phyloP scores from a whole-genome alignment of 768 basidiomycete species.

The Naganishia friedmannii region DNA sequence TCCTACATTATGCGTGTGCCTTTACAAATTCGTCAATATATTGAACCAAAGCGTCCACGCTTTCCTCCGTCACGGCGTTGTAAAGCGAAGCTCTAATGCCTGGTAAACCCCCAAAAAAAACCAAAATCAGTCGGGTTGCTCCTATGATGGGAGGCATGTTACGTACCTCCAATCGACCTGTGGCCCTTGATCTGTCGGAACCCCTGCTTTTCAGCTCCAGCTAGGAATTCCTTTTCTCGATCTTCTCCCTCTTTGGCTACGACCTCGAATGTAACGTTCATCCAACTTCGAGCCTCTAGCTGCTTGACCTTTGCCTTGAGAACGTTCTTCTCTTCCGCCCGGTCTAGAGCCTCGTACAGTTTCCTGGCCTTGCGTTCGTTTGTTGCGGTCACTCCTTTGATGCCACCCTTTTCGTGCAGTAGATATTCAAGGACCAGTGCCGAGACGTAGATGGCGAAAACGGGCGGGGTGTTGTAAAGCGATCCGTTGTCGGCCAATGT shows the following conservation, averaged over 20 bases:
- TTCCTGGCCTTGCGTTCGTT: slow-evolving; percentile 73
- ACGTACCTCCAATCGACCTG: slow-evolving; percentile 60
- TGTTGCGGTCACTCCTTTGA: slow-evolving; percentile 63
- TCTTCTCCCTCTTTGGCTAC: slow-evolving; percentile 57
- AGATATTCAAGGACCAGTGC: slow-evolving; percentile 76
- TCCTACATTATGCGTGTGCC: background rate
- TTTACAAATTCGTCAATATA: slow-evolving; percentile 53
- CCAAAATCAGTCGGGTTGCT: background rate
- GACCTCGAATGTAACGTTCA: slow-evolving; percentile 87
- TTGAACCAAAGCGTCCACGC: slow-evolving; percentile 58
- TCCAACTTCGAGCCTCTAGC: slow-evolving; percentile 78
- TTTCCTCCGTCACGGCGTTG: slow-evolving; percentile 77
- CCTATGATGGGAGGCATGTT: background rate
- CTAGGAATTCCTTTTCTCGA: slow-evolving; percentile 67
- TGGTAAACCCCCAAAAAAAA: slow-evolving; percentile 36
- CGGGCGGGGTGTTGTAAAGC: slow-evolving; percentile 89
- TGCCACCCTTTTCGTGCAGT: slow-evolving; percentile 61
- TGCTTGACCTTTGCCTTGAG: slow-evolving; percentile 67
- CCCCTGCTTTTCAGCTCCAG: slow-evolving; percentile 71
- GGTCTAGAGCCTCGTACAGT: slow-evolving; percentile 69
- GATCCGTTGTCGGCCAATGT: slow-evolving; percentile 70
- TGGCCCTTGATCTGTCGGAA: slow-evolving; percentile 91
- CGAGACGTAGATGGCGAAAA: slow-evolving; percentile 84
- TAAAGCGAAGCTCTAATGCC: slow-evolving; percentile 83
- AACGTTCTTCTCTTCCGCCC: slow-evolving; percentile 69